A percentile compares a stretch with the other conserved stretches of the same genome.
These are phyloP conservation scores for Fusarium torreyae DNA, from an alignment of 2,329 filamentous ascomycete genomes.

Conservation along the genomic window DNA sequence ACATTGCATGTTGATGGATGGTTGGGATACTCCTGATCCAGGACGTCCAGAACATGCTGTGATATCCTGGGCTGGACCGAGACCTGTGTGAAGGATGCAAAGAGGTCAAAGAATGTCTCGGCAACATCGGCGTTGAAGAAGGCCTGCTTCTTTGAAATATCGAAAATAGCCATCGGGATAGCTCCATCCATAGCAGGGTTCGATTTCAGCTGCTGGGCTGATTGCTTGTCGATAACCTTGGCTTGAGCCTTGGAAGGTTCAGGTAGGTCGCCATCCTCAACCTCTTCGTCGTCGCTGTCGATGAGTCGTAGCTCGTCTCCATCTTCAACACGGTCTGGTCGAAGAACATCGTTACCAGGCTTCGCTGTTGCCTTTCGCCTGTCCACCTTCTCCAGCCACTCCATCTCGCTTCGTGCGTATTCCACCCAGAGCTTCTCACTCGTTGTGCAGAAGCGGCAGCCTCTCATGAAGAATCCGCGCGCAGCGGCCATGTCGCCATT, in stretches of 20 bases:
- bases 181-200: slow-evolving; percentile 93
- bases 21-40: slow-evolving; percentile 72
- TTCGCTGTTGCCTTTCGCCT: slow-evolving; percentile 77
- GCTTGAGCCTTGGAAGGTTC: slow-evolving; percentile 59
- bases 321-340: slow-evolving; percentile 65
- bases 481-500: slow-evolving; percentile 91
- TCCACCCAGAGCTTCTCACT: slow-evolving; percentile 86
- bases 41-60: slow-evolving; percentile 78
- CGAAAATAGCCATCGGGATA: slow-evolving; percentile 93
- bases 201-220: slow-evolving; percentile 70
- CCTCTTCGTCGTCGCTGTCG: slow-evolving; percentile 63
- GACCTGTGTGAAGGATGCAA: slow-evolving; percentile 77
- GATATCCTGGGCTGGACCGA: slow-evolving; percentile 77
- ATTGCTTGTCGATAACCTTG: slow-evolving; percentile 64
- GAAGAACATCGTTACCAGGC: slow-evolving; percentile 57
- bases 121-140: slow-evolving; percentile 77
- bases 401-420: slow-evolving; percentile 92
- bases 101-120: slow-evolving; percentile 85
- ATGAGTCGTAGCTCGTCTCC: slow-evolving; percentile 62
- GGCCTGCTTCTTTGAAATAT: slow-evolving; percentile 84
- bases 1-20: slow-evolving; percentile 78
- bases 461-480: slow-evolving; percentile 87
- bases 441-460: slow-evolving; percentile 87
- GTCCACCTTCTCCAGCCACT: slow-evolving; percentile 88
- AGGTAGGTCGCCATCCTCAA: slow-evolving; percentile 59